phyloP scores from a whole-genome alignment of 148 eudicot species.

The Tetragonia tetragonoides region DNA sequence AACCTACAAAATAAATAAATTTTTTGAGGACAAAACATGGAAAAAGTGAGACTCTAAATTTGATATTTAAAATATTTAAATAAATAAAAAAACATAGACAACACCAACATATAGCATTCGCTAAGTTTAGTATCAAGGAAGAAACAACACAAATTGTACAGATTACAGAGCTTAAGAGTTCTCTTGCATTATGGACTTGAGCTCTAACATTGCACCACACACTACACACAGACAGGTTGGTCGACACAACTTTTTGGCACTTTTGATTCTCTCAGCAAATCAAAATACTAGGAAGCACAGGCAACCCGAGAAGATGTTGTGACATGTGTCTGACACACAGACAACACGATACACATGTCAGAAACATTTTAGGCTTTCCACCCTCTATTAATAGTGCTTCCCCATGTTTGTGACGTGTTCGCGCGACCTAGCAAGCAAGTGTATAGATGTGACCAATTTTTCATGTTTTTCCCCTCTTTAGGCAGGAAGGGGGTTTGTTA shows the following conservation, averaged over 20 bases:
- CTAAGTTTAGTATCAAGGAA: background rate
- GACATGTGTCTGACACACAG: too few species aligned
- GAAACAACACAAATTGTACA: background rate
- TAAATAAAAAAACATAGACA: too few species aligned
- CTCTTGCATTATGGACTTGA: background rate
- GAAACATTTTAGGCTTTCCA: too few species aligned
- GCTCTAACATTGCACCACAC: background rate
- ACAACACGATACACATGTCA: too few species aligned
- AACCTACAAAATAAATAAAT: conserved; percentile 41
- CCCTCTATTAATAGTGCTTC: too few species aligned
- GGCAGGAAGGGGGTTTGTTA: too few species aligned
- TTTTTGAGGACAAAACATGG: background rate
- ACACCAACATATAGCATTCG: background rate
- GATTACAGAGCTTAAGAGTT: conserved; percentile 5
- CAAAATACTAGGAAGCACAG: too few species aligned
- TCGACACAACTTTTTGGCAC: background rate
- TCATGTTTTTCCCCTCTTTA: too few species aligned
- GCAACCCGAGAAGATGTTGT: too few species aligned
- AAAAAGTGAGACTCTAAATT: background rate
- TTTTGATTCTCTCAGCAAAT: background rate
- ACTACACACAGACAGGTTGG: background rate
- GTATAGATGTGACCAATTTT: background rate
- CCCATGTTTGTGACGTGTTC: too few species aligned
- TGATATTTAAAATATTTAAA: background rate
- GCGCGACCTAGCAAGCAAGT: background rate